A percentile compares a stretch with the other conserved stretches of the same genome.
Evolutionary conservation across 805 yeast genomes (phyloP).

Genomic region (Sugiyamaella smithiae): DNA sequence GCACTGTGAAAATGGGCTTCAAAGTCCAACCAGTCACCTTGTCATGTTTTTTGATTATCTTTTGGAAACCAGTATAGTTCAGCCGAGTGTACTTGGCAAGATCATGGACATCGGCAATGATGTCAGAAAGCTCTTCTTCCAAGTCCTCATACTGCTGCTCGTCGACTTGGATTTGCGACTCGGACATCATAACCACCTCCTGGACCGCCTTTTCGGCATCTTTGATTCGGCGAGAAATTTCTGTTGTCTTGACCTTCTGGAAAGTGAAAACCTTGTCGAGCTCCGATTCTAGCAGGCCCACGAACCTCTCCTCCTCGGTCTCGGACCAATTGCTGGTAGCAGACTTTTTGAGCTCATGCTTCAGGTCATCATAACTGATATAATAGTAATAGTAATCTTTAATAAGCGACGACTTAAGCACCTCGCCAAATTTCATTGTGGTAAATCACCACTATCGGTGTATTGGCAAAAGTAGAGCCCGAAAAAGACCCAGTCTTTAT

Average conservation of each 20-base stretch:
- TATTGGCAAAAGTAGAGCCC: not conserved
- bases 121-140: conserved; percentile 75
- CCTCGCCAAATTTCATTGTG: conserved; percentile 93
- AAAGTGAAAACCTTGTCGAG: conserved; percentile 91
- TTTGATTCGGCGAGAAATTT: conserved; percentile 79
- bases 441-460: not conserved
- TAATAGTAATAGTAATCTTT: conserved; percentile 90
- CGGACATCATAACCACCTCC: conserved; percentile 58
- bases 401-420: conserved; percentile 81
- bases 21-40: conserved; percentile 76
- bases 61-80: conserved; percentile 96
- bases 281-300: conserved; percentile 71
- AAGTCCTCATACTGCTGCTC: conserved; percentile 70
- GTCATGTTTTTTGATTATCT: conserved; percentile 95
- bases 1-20: conserved; percentile 88
- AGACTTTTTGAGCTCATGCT: conserved; percentile 70
- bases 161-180: conserved; percentile 45
- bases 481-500: not conserved
- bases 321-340: conserved; percentile 63
- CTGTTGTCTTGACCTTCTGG: conserved; percentile 83
- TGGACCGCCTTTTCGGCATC: conserved; percentile 73
- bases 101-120: conserved; percentile 96
- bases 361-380: conserved; percentile 86
- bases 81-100: conserved; percentile 89
- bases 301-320: conserved; percentile 76